A percentile compares a stretch with the other conserved stretches of the same genome.
phyloP scores from a whole-genome alignment of 495 filamentous ascomycete species.

The Acidomyces sp. region DNA sequence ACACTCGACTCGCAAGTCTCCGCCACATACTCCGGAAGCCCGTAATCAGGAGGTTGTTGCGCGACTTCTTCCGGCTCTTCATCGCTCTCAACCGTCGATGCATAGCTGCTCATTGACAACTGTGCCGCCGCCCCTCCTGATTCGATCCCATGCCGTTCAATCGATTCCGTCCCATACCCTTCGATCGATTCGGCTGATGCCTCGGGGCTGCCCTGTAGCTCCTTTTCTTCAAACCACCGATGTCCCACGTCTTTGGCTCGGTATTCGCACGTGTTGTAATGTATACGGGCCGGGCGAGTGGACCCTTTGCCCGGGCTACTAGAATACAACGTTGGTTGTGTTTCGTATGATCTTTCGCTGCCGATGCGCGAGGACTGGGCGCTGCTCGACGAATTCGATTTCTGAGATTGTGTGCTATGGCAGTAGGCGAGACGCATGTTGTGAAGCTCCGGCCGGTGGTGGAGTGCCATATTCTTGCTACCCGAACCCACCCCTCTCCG shows the following conservation, averaged over 20 bases:
- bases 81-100: constrained; percentile 55
- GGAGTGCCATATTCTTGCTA: constrained; percentile 5
- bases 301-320: constrained; percentile 25
- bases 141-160: no score
- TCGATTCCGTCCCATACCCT: no score
- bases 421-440: constrained; percentile 10
- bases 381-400: constrained; percentile 5
- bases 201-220: constrained; percentile 37
- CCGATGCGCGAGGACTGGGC: constrained; percentile 43
- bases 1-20: constrained; percentile 49
- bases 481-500: not conserved
- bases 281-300: constrained; percentile 29
- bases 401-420: not conserved
- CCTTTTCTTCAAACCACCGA: constrained; percentile 28
- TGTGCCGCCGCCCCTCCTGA: no score
- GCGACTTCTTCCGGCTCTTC: constrained; percentile 41
- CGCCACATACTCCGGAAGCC: constrained; percentile 44
- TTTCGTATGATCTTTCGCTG: constrained; percentile 50
- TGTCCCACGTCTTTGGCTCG: constrained; percentile 30
- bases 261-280: constrained; percentile 21
- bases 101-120: no score
- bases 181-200: constrained; percentile 49
- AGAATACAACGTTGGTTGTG: constrained; percentile 54
- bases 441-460: constrained; percentile 7
- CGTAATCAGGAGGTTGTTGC: constrained; percentile 43